Evolutionary conservation across 2,329 filamentous ascomycete species (phyloP).

Genomic region (Sclerotinia glacialis): DNA sequence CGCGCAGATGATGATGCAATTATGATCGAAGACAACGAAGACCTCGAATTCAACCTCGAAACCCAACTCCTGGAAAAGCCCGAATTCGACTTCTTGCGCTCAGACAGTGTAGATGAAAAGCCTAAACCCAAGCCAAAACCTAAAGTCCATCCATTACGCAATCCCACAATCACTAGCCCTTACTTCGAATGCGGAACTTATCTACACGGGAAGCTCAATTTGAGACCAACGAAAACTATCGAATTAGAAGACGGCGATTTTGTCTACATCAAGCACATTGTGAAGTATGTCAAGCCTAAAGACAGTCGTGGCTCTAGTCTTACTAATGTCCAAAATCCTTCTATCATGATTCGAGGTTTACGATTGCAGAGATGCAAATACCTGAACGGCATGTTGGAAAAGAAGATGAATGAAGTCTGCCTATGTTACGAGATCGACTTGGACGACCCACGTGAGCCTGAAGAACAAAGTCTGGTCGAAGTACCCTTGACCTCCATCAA

Average conservation of each 20-base stretch:
- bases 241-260: conserved; percentile 39
- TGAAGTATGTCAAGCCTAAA: background rate
- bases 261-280: conserved; percentile 40
- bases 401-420: conserved; percentile 47
- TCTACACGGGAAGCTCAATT: conserved; percentile 40
- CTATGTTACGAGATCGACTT: conserved; percentile 42
- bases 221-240: conserved; percentile 35
- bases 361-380: conserved; percentile 41
- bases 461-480: conserved; percentile 45
- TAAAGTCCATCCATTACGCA: conserved; percentile 30
- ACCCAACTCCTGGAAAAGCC: conserved; percentile 2
- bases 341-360: conserved; percentile 44
- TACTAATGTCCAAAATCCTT: conserved; percentile 39
- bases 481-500: conserved; percentile 44
- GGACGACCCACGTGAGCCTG: conserved; percentile 38
- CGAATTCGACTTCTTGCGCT: conserved; percentile 9
- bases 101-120: conserved; percentile 22
- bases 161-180: conserved; percentile 26
- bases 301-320: conserved; percentile 35
- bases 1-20: background rate
- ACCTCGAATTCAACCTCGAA: conserved; percentile 15
- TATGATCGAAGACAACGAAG: conserved; percentile 21
- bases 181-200: conserved; percentile 43
- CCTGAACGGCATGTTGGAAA: conserved; percentile 41
- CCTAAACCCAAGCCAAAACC: background rate